phyloP scores from a whole-genome alignment of 805 yeast genomes.

The Kazachstania viticola region DNA sequence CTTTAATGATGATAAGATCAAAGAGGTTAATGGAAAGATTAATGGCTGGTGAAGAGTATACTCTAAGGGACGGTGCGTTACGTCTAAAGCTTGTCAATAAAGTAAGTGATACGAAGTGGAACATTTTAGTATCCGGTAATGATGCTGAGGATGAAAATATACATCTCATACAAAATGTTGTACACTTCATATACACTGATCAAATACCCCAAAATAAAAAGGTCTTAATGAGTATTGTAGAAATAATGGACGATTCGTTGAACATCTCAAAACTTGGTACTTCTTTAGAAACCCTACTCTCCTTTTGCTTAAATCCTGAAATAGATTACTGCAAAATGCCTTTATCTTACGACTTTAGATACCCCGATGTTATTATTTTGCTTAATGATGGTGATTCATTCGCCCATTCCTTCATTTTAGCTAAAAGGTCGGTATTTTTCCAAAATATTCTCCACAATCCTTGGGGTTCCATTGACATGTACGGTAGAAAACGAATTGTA shows the following conservation, averaged over 20 bases:
- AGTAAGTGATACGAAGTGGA: slow-evolving; percentile 1
- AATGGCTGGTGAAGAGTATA: neutral
- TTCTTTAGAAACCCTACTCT: no score
- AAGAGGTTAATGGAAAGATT: slow-evolving; percentile 5
- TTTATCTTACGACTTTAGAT: neutral
- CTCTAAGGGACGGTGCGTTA: slow-evolving; percentile 4
- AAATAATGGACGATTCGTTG: slow-evolving; percentile 12
- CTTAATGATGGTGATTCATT: slow-evolving; percentile 35
- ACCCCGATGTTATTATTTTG: slow-evolving; percentile 33
- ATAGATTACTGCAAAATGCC: no score
- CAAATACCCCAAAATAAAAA: slow-evolving; percentile 9
- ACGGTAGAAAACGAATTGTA: slow-evolving; percentile 22
- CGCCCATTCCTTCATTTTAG: slow-evolving; percentile 43
- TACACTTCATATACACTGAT: slow-evolving; percentile 20
- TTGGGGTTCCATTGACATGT: slow-evolving; percentile 33
- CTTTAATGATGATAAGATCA: slow-evolving; percentile 12
- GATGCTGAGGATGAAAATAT: neutral
- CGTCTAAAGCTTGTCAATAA: neutral
- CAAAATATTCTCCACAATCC: slow-evolving; percentile 41
- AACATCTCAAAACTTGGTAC: no score
- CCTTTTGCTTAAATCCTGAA: no score
- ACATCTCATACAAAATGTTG: slow-evolving; percentile 1
- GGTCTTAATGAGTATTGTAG: slow-evolving; percentile 6
- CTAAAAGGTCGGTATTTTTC: slow-evolving; percentile 50
- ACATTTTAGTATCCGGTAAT: slow-evolving; percentile 1